These are phyloP conservation scores for Lavandula angustifolia DNA, from an alignment of 257 asterid species.

Conservation along the genomic window DNA sequence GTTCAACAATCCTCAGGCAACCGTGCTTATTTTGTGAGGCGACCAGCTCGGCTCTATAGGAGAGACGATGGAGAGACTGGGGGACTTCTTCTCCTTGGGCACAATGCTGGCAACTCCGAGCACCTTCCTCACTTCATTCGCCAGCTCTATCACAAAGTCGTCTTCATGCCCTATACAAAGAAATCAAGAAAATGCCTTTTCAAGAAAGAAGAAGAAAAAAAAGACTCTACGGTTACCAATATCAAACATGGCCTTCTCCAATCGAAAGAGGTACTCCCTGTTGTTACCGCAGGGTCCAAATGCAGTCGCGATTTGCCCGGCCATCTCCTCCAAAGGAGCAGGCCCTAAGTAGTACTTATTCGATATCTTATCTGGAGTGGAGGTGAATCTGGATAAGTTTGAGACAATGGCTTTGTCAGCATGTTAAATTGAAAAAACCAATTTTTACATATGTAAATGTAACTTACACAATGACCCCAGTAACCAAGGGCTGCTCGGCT, in stretches of 20 bases:
- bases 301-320: constrained; percentile 91
- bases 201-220: no score
- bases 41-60: constrained; percentile 47
- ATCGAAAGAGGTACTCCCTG: constrained; percentile 70
- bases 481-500: constrained; percentile 50
- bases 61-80: constrained; percentile 34
- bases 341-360: constrained; percentile 91
- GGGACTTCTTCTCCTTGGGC: constrained; percentile 43
- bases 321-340: constrained; percentile 87
- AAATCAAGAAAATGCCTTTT: background rate
- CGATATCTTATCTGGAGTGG: constrained; percentile 70
- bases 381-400: constrained; percentile 70
- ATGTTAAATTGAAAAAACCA: no score
- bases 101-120: constrained; percentile 42
- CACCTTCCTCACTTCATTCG: constrained; percentile 78
- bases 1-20: constrained; percentile 46
- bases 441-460: background rate
- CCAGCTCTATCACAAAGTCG: constrained; percentile 66
- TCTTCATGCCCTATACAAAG: constrained; percentile 67
- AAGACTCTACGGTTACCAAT: constrained; percentile 42
- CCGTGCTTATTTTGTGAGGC: constrained; percentile 45
- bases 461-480: constrained; percentile 80
- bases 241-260: constrained; percentile 80
- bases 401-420: background rate
- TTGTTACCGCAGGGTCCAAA: constrained; percentile 87